Base-by-base conservation (phyloP, 495 filamentous ascomycete species). In the Penicillium mononematosum region DNA sequence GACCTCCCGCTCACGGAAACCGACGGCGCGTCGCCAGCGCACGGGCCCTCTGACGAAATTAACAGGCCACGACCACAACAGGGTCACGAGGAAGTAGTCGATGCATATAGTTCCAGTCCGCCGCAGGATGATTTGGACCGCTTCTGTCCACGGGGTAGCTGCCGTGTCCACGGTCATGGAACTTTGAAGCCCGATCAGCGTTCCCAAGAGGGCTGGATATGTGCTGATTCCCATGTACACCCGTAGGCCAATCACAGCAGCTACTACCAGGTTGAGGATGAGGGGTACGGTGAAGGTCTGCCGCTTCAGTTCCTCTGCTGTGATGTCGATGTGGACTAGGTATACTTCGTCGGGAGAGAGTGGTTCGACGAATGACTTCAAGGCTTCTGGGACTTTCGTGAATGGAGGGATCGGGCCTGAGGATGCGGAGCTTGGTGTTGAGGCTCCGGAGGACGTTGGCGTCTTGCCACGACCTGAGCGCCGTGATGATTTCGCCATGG, bases 211-310 rank as follows among this genome's bases (percentile, higher is more conserved):
- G 16, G 73, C 74, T 44, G 84, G 75, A 74, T 95, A 95, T 64
- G 82, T 84, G 7, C 85, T 86, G 16, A 80, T 45, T 63, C 84
- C 83, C 66, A 72, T 67, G 66, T 79, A 87, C 22, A 83, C 67
- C 19, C 91, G 84, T 66, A 79, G 83, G 43, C 77, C 63, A 62
- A 94, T 81, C 8, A 87, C 64, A 5, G 73, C 62, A 22, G 75
- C 69, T 52, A 95, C 79, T 55, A 72, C 66, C 43, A 85, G 44
- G 71, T 95, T 95, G 70, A 92, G 81, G 19, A 84, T 58, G 45
- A 85, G 73, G 42, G 90, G 89, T 4, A 93, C 83, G 41, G 79
- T 44, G 76, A 93, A 96, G 67, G 91, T 83, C 61, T 88, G 86
- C 57, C 78, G 79, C 73, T 95, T 96, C 77, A 88, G 82, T 29